Evolutionary conservation across 208 protist species (phyloP).

Genomic region (Leishmania amazonensis): DNA sequence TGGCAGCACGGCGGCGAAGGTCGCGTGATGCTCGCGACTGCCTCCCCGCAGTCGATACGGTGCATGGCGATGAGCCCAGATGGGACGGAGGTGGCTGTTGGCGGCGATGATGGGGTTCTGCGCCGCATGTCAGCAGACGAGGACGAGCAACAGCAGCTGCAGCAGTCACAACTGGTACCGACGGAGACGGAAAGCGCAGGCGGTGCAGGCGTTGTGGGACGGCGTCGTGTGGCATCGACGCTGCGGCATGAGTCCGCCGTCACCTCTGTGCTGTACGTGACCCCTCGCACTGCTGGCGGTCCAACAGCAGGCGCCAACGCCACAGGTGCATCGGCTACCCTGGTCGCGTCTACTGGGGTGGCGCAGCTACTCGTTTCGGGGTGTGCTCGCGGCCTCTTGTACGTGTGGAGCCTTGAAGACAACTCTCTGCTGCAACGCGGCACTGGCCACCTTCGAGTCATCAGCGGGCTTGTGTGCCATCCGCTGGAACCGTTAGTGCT

Average conservation of each 20-base stretch:
- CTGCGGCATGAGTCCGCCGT: conserved; percentile 43
- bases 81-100: conserved; percentile 58
- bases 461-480: conserved; percentile 67
- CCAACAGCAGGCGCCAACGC: not conserved
- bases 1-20: conserved; percentile 58
- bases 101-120: conserved; percentile 53
- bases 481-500: conserved; percentile 47
- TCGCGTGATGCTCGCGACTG: conserved; percentile 36
- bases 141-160: conserved; percentile 29
- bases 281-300: conserved; percentile 27
- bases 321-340: not conserved
- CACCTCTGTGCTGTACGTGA: conserved; percentile 71
- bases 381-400: conserved; percentile 86
- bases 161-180: conserved; percentile 31
- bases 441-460: conserved; percentile 48
- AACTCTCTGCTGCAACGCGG: conserved; percentile 65
- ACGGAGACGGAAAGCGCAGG: not conserved
- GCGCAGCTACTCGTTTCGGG: conserved; percentile 79
- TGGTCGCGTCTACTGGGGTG: not conserved
- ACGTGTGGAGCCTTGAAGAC: conserved; percentile 82
- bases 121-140: conserved; percentile 39
- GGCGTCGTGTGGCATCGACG: conserved; percentile 15
- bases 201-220: conserved; percentile 16
- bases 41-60: conserved; percentile 43
- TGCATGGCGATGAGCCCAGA: conserved; percentile 58